Evolutionary conservation across 2,329 filamentous ascomycete genomes (phyloP).

Genomic region (Fusarium agapanthi): DNA sequence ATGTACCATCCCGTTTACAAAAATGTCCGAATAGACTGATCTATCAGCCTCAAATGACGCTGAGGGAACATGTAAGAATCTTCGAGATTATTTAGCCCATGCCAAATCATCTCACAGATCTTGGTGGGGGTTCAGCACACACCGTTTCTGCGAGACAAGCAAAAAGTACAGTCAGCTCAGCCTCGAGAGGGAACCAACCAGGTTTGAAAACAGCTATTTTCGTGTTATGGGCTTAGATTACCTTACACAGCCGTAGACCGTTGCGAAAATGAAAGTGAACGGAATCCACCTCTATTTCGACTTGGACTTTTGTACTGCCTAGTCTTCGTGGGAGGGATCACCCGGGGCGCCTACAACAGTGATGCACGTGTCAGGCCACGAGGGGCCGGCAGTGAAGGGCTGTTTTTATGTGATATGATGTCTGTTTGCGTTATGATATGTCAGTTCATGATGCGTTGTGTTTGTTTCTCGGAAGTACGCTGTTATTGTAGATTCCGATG

Average conservation of each 20-base stretch:
- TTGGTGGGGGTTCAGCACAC: neutral
- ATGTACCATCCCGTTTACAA: neutral
- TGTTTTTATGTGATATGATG: neutral
- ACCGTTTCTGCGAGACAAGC: neutral
- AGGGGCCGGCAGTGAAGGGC: constrained; percentile 33
- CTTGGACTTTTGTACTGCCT: neutral
- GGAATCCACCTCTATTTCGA: neutral
- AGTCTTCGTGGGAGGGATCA: constrained; percentile 21
- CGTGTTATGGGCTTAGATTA: constrained; percentile 1
- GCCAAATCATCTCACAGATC: constrained; percentile 6
- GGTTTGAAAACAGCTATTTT: constrained; percentile 12
- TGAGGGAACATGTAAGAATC: neutral
- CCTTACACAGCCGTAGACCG: constrained; percentile 18
- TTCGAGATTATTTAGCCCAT: constrained; percentile 22
- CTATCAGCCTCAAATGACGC: constrained; percentile 1
- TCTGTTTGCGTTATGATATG: neutral
- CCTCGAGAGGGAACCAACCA: constrained; percentile 25
- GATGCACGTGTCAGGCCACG: constrained; percentile 48
- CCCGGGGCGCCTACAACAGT: constrained; percentile 25
- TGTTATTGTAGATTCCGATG: neutral
- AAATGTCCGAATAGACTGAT: neutral
- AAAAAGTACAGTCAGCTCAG: neutral
- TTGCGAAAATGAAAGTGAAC: neutral
- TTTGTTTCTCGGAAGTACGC: neutral
- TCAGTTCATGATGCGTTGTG: neutral